These are phyloP conservation scores for Apocynum venetum DNA, from an alignment of 257 asterid genomes.

Conservation along the genomic window DNA sequence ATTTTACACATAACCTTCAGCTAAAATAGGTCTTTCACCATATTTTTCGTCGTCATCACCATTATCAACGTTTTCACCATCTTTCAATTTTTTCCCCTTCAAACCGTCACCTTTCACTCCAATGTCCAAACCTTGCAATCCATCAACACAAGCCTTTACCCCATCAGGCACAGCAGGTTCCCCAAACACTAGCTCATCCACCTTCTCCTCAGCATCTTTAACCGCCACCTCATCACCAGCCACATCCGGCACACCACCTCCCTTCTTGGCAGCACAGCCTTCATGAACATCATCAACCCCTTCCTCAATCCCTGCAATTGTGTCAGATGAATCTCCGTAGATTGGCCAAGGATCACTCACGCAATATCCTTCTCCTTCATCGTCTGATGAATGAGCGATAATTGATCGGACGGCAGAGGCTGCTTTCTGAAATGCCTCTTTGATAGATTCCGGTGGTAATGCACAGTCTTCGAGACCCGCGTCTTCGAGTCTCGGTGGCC, in stretches of 20 bases:
- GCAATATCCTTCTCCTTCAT: constrained; percentile 34
- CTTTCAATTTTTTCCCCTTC: constrained; percentile 28
- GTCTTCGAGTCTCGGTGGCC: constrained; percentile 80
- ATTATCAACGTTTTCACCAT: constrained; percentile 23
- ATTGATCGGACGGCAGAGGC: constrained; percentile 66
- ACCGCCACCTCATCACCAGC: constrained; percentile 43
- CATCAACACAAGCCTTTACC: constrained; percentile 56
- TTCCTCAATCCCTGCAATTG: constrained; percentile 45
- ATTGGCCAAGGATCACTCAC: constrained; percentile 46
- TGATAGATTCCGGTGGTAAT: constrained; percentile 71
- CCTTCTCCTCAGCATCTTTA: constrained; percentile 23
- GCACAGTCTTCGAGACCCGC: constrained; percentile 98
- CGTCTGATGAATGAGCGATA: constrained; percentile 41
- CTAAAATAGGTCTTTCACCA: constrained; percentile 39
- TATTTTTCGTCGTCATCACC: constrained; percentile 24
- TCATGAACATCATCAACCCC: constrained; percentile 34
- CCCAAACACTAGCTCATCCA: constrained; percentile 35
- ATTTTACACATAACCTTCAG: constrained; percentile 36
- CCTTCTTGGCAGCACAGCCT: constrained; percentile 50
- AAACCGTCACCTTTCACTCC: constrained; percentile 38
- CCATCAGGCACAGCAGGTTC: constrained; percentile 31
- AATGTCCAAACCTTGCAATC: constrained; percentile 57
- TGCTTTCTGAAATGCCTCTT: constrained; percentile 75
- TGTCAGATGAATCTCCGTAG: constrained; percentile 44
- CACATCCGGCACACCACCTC: constrained; percentile 35